A percentile compares a stretch with the other conserved stretches of the same genome.
Conservation (phyloP, 2,329 filamentous ascomycete species). For the Cladosporium oxysporum region DNA sequence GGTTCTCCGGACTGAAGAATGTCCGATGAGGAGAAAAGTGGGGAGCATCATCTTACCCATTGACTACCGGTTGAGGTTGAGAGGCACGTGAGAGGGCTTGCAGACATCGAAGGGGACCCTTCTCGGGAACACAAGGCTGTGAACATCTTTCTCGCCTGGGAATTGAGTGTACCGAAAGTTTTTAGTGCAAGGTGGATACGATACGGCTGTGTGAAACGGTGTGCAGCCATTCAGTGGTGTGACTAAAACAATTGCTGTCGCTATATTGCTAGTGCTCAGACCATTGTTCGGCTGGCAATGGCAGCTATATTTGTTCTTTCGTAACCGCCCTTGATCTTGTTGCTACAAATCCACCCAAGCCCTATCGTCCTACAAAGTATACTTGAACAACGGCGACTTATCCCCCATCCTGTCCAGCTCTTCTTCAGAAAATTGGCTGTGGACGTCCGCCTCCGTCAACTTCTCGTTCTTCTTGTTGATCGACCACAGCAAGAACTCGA, state of each 20-base stretch:
- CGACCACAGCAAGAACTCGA: conserved; percentile 36
- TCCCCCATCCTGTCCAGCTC: conserved; percentile 43
- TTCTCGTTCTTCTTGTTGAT: conserved; percentile 40
- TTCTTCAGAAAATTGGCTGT: conserved; percentile 38
- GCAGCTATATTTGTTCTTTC: background rate
- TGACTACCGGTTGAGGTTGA: background rate
- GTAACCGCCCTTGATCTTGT: background rate
- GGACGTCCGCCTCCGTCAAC: conserved; percentile 38
- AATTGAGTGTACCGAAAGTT: background rate
- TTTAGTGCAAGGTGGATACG: background rate
- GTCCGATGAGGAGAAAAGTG: conserved; percentile 8
- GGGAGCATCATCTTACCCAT: background rate
- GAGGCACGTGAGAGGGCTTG: no score
- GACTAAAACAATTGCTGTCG: background rate
- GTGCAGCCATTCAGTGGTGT: background rate
- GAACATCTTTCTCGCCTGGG: background rate
- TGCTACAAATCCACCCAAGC: no score
- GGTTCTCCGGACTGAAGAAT: background rate
- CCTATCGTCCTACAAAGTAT: conserved; percentile 28
- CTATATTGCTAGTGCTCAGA: background rate
- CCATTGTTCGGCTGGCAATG: background rate
- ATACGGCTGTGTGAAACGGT: background rate
- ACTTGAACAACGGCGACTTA: conserved; percentile 43
- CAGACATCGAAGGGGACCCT: background rate
- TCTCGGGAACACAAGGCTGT: background rate